phyloP scores from a whole-genome alignment of 2,329 filamentous ascomycete species.

The Cercospora citrullina region DNA sequence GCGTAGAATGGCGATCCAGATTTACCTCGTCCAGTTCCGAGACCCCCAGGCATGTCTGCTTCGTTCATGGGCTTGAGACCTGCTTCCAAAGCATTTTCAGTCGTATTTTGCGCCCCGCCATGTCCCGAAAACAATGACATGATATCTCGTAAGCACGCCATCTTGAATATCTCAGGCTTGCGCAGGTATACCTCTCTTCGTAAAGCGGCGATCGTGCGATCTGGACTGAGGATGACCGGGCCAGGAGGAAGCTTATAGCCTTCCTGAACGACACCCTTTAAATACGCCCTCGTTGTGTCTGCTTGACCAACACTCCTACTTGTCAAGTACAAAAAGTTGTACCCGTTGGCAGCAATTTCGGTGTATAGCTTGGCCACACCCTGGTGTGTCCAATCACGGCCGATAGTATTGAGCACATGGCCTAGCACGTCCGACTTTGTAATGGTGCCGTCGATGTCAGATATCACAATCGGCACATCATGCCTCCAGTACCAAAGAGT shows the following conservation, averaged over 20 bases:
- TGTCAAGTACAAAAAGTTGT: slow-evolving; percentile 98
- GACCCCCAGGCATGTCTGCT: slow-evolving; percentile 15
- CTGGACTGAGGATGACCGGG: slow-evolving; percentile 91
- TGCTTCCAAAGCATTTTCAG: slow-evolving; percentile 31
- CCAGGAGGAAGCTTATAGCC: slow-evolving; percentile 82
- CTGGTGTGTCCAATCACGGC: slow-evolving; percentile 95
- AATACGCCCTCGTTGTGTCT: slow-evolving; percentile 83
- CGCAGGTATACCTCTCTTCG: slow-evolving; percentile 90
- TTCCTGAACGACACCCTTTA: slow-evolving; percentile 86
- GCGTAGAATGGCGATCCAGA: slow-evolving; percentile 77
- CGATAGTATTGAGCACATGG: slow-evolving; percentile 94
- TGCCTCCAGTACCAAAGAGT: slow-evolving; percentile 93
- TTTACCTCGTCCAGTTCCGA: slow-evolving; percentile 31
- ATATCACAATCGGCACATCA: slow-evolving; percentile 92
- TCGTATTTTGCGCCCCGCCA: slow-evolving; percentile 37
- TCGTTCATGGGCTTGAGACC: slow-evolving; percentile 29
- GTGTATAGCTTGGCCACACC: slow-evolving; percentile 97
- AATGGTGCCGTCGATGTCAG: slow-evolving; percentile 97
- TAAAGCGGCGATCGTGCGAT: slow-evolving; percentile 90
- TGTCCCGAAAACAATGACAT: slow-evolving; percentile 70
- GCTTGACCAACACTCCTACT: slow-evolving; percentile 91
- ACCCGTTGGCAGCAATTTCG: slow-evolving; percentile 91
- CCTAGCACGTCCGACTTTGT: slow-evolving; percentile 71
- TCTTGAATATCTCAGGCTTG: slow-evolving; percentile 98
- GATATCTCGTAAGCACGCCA: slow-evolving; percentile 95